Conservation (phyloP, 164 flowering plant genomes). For the Vitis vinifera region DNA sequence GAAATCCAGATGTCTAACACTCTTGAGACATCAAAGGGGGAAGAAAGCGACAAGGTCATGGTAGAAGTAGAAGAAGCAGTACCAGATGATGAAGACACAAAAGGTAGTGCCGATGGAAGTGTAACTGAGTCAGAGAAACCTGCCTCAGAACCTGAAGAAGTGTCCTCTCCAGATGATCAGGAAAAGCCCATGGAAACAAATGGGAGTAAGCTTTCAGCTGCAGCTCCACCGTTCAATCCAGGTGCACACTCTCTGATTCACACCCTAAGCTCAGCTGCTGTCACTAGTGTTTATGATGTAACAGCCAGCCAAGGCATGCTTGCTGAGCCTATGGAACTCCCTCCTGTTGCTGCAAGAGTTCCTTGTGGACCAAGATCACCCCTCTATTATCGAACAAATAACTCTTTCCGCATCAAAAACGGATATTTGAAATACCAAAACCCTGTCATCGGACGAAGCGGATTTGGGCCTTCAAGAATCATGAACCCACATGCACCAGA, state of each 20-base stretch:
- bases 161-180: constrained; percentile 13
- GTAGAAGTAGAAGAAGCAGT: constrained; percentile 15
- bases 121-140: constrained; percentile 24
- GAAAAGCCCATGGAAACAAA: constrained; percentile 44
- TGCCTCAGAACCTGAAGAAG: constrained; percentile 24
- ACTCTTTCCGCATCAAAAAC: constrained; percentile 47
- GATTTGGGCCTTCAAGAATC: constrained; percentile 34
- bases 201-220: constrained; percentile 84
- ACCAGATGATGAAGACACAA: constrained; percentile 29
- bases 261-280: constrained; percentile 33
- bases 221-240: constrained; percentile 87
- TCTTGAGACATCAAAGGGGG: constrained; percentile 32
- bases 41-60: constrained; percentile 13
- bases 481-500: constrained; percentile 93
- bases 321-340: constrained; percentile 42
- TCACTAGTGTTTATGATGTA: constrained; percentile 48
- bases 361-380: constrained; percentile 84
- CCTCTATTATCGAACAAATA: constrained; percentile 48
- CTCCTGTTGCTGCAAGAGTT: constrained; percentile 55
- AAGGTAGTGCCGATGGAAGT: constrained; percentile 22
- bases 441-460: constrained; percentile 34
- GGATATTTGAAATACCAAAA: constrained; percentile 39
- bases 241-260: constrained; percentile 35
- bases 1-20: constrained; percentile 17
- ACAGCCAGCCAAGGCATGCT: constrained; percentile 45